Evolutionary conservation across 2,329 filamentous ascomycete genomes (phyloP).

Genomic region (Nothophoma quercina): DNA sequence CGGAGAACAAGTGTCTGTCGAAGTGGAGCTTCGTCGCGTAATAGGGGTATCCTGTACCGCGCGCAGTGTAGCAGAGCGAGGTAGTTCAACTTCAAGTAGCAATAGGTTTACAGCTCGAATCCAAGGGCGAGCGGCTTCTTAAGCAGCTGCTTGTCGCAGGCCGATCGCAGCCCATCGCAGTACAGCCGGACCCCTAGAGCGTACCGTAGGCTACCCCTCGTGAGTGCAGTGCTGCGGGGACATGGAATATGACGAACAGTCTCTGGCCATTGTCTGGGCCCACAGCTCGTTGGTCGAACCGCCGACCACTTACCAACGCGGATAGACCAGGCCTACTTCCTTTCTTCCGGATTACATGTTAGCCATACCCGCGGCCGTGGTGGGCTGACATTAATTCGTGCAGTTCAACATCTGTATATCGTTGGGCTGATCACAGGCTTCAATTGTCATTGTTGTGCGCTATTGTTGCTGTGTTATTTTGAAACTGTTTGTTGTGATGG

Average conservation of each 20-base stretch:
- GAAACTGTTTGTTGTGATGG: not conserved
- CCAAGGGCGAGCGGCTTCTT: slow-evolving; percentile 33
- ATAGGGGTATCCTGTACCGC: slow-evolving; percentile 10
- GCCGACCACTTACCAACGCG: slow-evolving; percentile 28
- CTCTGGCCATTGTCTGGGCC: slow-evolving; percentile 40
- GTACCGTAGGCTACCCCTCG: slow-evolving; percentile 33
- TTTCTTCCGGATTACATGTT: slow-evolving; percentile 37
- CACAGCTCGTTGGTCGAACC: slow-evolving; percentile 26
- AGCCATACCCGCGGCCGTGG: slow-evolving; percentile 23
- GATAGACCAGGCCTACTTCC: slow-evolving; percentile 27
- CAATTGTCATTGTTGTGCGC: too few relatives aligned
- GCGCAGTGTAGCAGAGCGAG: slow-evolving; percentile 2
- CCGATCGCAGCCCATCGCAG: slow-evolving; percentile 15
- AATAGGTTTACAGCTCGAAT: not conserved
- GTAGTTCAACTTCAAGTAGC: not conserved
- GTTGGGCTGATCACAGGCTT: not conserved
- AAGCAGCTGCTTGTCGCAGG: slow-evolving; percentile 16
- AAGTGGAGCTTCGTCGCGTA: slow-evolving; percentile 32
- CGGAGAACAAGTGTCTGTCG: slow-evolving; percentile 36
- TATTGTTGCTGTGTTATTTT: not conserved
- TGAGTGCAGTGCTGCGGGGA: slow-evolving; percentile 37
- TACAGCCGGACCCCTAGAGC: slow-evolving; percentile 18
- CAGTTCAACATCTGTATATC: not conserved
- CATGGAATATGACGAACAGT: slow-evolving; percentile 44
- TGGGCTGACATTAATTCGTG: slow-evolving; percentile 15